Percentiles rank a stretch among this genome's conserved stretches.
Conservation (phyloP, 208 protist genomes). For the Leishmania tarentolae region DNA sequence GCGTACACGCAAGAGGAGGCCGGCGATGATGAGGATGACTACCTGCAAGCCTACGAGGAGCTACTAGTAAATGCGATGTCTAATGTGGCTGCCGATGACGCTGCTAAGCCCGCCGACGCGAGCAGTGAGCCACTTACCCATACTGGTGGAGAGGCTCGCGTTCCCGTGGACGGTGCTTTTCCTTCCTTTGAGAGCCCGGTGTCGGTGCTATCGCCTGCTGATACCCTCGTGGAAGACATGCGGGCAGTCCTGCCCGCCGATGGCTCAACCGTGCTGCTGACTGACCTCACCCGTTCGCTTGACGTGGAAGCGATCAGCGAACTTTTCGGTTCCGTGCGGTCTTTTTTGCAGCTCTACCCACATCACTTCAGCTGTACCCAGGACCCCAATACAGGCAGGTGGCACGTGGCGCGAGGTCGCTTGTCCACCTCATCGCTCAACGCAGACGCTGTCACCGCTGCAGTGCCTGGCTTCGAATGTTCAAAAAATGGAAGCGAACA, state of each 20-base stretch:
- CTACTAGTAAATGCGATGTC: constrained; percentile 42
- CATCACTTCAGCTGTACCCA: constrained; percentile 43
- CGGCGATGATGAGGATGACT: constrained; percentile 23
- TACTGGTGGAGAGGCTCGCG: not conserved
- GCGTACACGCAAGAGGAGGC: not conserved
- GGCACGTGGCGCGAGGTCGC: constrained; percentile 33
- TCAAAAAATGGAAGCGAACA: not conserved
- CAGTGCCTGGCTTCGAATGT: not conserved
- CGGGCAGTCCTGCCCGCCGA: constrained; percentile 53
- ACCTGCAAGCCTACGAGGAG: constrained; percentile 72
- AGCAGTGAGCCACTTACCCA: not conserved
- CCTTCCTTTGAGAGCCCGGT: not conserved
- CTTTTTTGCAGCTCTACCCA: constrained; percentile 56
- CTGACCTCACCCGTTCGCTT: constrained; percentile 48
- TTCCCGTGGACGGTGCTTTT: not conserved
- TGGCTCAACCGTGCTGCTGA: constrained; percentile 50
- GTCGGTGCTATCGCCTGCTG: constrained; percentile 4
- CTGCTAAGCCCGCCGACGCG: not conserved
- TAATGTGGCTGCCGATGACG: not conserved
- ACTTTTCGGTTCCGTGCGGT: constrained; percentile 53
- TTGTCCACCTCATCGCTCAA: not conserved
- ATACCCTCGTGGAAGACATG: constrained; percentile 36
- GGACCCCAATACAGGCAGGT: constrained; percentile 29
- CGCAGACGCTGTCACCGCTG: not conserved
- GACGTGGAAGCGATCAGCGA: constrained; percentile 63